Base-by-base conservation (phyloP, 805 yeast species). In the Zygosaccharomyces pseudorouxii region DNA sequence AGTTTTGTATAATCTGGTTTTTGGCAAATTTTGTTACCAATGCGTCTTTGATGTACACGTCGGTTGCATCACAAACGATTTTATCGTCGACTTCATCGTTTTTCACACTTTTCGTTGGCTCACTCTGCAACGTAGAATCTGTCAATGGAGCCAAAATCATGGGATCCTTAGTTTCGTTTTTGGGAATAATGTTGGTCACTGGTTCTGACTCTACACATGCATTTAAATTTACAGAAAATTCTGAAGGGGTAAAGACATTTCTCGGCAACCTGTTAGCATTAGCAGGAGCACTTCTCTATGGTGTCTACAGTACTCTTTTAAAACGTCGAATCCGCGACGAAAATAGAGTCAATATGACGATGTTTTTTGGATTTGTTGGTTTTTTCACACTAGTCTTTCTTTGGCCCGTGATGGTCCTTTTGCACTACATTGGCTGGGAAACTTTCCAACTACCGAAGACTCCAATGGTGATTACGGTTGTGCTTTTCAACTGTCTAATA, bases 281-380 rank as follows among this genome's bases (percentile, higher is more conserved):
- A 8, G 66, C 79, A 0, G 93, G 97, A 2, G 98, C 99, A 0
- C 64, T 86, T n/a, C 77, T 90, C 37, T 93, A 93, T 63, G 98
- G 98, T 37, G 70, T 89, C 7, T 93, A 93, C 70, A 88, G 97
- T 22, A 88, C 95, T 5, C 65, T 93, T 38, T 71, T 93, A 46
- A 92, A 92, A 62, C 72, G 77, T 56, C 79, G 77, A 58, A 86
- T 90, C 18, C 76, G 78, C 41, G 81, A 80, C 49, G 97, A 92
- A 62, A 74, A 84, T 12, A 71, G 85, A 45, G 74, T 93, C 38
- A 84, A 93, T 64, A 88, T 95, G 73, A 86, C 83, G 63, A 73
- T 90, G 30, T 93, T 93, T 60, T 90, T 93, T 63, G 99, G 98
- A 0, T 90, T 87, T 68, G 98, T 93, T 20, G 99, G 99, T 1